phyloP scores from a whole-genome alignment of 2,329 filamentous ascomycete species.

The Fusarium irregulare region DNA sequence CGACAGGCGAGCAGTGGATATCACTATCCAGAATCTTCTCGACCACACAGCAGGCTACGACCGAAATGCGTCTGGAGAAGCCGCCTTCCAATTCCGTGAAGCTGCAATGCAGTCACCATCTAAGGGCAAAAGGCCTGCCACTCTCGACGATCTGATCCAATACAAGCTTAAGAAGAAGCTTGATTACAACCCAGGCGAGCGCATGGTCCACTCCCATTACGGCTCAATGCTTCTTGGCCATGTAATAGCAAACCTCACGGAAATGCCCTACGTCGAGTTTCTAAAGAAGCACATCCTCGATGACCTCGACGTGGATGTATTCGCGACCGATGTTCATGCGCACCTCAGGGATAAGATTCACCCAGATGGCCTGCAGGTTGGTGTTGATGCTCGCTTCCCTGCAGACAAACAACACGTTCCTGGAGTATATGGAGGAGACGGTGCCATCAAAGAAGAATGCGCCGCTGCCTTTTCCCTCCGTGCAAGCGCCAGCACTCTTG shows the following conservation, averaged over 20 bases:
- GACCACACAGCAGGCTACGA: constrained; percentile 28
- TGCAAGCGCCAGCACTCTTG: constrained; percentile 30
- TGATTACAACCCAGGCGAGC: constrained; percentile 21
- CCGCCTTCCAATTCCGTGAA: constrained; percentile 17
- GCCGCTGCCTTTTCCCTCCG: constrained; percentile 23
- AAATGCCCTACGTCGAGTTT: constrained; percentile 27
- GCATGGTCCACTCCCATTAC: constrained; percentile 32
- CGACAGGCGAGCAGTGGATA: constrained; percentile 15
- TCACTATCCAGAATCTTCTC: constrained; percentile 33
- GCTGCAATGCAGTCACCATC: constrained; percentile 10
- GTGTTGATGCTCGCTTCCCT: constrained; percentile 12
- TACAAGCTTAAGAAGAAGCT: constrained; percentile 26
- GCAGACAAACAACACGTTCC: constrained; percentile 1
- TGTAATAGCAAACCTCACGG: constrained; percentile 27
- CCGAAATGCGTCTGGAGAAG: constrained; percentile 7
- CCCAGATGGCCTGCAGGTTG: constrained; percentile 28
- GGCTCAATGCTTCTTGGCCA: constrained; percentile 27
- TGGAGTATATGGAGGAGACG: constrained; percentile 22
- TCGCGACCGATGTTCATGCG: constrained; percentile 4
- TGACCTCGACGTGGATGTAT: constrained; percentile 25
- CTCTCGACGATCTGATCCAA: constrained; percentile 28
- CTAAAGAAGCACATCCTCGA: constrained; percentile 24
- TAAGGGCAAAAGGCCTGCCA: constrained; percentile 24
- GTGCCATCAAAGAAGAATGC: constrained; percentile 37
- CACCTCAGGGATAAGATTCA: constrained; percentile 25